phyloP scores from a whole-genome alignment of 306 rosid genomes.

The Castanospermum australe region DNA sequence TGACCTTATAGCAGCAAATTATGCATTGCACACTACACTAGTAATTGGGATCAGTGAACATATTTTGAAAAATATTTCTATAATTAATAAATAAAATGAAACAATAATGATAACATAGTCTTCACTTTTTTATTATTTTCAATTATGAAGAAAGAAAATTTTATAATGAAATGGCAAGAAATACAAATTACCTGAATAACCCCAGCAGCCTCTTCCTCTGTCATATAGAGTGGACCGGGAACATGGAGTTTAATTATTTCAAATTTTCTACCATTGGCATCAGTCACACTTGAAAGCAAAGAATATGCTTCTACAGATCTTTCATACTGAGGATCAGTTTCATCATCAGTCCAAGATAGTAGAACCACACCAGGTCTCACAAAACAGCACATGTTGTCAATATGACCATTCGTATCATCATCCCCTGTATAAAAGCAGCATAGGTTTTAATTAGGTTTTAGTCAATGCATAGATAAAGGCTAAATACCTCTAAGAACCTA shows the following conservation, averaged over 20 bases:
- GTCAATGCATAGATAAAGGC: neutral
- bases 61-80: neutral
- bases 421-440: conserved; percentile 63
- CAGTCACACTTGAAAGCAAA: conserved; percentile 62
- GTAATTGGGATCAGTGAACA: neutral
- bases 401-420: conserved; percentile 95
- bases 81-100: neutral
- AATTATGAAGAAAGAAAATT: neutral
- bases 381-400: conserved; percentile 93
- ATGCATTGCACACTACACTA: neutral
- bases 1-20: neutral
- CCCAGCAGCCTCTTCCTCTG: conserved; percentile 78
- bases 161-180: neutral
- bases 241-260: conserved; percentile 78
- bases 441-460: conserved; percentile 9
- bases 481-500: neutral
- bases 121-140: neutral
- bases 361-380: conserved; percentile 86
- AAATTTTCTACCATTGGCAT: conserved; percentile 75
- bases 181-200: conserved; percentile 48
- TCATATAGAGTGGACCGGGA: conserved; percentile 77
- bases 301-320: conserved; percentile 69
- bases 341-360: conserved; percentile 84
- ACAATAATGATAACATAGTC: neutral
- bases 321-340: conserved; percentile 83